Evolutionary conservation across 371 early-diverging fungal genomes (phyloP).

Genomic region (Batkoa obscura): DNA sequence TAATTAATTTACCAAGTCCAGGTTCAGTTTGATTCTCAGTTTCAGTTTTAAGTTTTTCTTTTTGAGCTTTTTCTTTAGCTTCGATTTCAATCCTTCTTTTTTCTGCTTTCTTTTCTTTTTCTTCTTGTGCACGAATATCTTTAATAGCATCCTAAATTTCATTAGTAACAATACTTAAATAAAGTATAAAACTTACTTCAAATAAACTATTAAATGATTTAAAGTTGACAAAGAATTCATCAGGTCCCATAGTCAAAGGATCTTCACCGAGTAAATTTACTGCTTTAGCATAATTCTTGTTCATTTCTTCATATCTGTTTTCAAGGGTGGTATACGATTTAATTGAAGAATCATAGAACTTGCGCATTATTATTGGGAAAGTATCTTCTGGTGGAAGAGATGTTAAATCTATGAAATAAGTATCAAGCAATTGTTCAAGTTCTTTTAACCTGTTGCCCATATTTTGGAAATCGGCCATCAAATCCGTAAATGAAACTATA

Average conservation of each 20-base stretch:
- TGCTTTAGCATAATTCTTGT: constrained; percentile 41
- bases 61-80: constrained; percentile 16
- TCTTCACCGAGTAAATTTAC: constrained; percentile 70
- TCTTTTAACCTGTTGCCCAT: constrained; percentile 31
- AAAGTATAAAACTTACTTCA: constrained; percentile 16
- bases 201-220: constrained; percentile 59
- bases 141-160: not conserved
- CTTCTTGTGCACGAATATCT: constrained; percentile 12
- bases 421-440: constrained; percentile 21
- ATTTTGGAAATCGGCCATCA: constrained; percentile 30
- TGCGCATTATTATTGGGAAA: constrained; percentile 17
- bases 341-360: constrained; percentile 21
- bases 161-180: not conserved
- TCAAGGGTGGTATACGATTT: constrained; percentile 26
- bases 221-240: constrained; percentile 79
- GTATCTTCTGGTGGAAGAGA: constrained; percentile 14
- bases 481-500: constrained; percentile 19
- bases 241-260: constrained; percentile 52
- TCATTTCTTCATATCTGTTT: constrained; percentile 26
- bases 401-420: constrained; percentile 18
- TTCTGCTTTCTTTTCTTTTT: constrained; percentile 20
- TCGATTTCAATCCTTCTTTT: constrained; percentile 21
- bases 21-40: constrained; percentile 8
- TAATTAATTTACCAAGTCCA: no score
- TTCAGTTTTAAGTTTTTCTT: constrained; percentile 11